phyloP scores from a whole-genome alignment of 2,329 filamentous ascomycete genomes.

The Penicillium sp. region DNA sequence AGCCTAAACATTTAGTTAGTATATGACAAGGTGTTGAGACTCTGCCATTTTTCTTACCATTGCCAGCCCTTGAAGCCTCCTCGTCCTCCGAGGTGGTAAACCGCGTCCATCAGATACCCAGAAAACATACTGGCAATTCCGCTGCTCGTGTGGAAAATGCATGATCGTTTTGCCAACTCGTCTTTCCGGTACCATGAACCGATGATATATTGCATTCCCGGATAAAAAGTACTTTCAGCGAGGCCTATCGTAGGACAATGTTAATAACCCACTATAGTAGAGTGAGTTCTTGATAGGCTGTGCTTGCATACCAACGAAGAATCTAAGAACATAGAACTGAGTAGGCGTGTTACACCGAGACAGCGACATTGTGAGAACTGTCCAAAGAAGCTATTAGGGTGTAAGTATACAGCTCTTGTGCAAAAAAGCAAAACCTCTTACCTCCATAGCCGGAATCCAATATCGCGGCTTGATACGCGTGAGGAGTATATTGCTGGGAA shows the following conservation, averaged over 20 bases:
- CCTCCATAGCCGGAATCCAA: conserved; percentile 51
- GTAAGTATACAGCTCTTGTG: background rate
- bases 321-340: conserved; percentile 49
- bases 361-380: conserved; percentile 48
- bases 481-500: conserved; percentile 53
- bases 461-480: conserved; percentile 48
- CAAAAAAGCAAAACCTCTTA: conserved; percentile 19
- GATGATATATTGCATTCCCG: conserved; percentile 53
- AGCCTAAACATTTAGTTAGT: conserved; percentile 33
- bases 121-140: conserved; percentile 46
- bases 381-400: conserved; percentile 43
- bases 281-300: background rate
- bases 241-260: conserved; percentile 33
- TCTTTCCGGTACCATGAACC: conserved; percentile 52
- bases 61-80: conserved; percentile 55
- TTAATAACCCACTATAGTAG: background rate
- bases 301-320: conserved; percentile 45
- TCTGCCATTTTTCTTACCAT: conserved; percentile 32
- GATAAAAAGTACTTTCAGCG: conserved; percentile 52
- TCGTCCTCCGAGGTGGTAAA: conserved; percentile 50
- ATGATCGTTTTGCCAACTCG: conserved; percentile 53
- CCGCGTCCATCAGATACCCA: conserved; percentile 56
- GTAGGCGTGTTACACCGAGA: conserved; percentile 42
- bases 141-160: conserved; percentile 52
- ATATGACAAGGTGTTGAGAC: background rate